Evolutionary conservation across 306 rosid species (phyloP), one percentile per base, ranked within the genome.

Genomic region (Vachellia collinsii): DNA sequence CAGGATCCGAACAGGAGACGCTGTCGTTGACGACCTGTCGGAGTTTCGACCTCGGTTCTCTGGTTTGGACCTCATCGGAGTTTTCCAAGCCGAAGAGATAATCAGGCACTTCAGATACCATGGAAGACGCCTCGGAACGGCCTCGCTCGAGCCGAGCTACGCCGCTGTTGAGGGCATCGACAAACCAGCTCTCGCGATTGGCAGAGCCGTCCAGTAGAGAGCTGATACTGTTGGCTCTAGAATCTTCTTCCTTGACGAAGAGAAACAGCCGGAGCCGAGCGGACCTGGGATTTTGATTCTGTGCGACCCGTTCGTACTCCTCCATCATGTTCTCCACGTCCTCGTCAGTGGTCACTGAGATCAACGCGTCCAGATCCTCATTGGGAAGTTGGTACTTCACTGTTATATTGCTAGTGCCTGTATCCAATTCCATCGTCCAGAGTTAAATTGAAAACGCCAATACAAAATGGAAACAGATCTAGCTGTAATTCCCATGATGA

Each of bases 281-380:
- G 34, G 89, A 83, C 20, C 91, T 87, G 0, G 97, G 88, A 88
- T 89, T 92, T 11, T 90, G 97, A 67, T 86, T 96, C 77, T 76
- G 94, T 79, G 88, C 70, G 4, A 90, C 22, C 65, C 99, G 92
- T 79, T 93, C 99, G 80, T 88, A 93, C 83, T 96, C 99, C 25
- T 96, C 99, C 80, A 96, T 89, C 99, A 96, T 96, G 88, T 96
- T 96, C 79, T 96, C 99, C 25, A 96, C 98, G 71, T 96, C 99
- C 44, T 96, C 99, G 44, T 96, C 99, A 12, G 97, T 89, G 13
- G 94, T 79, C 1, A 96, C 97, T 0, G 99, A 89, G 73, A 96
- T 96, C 87, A 96, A 81, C 9, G 99, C 93, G 85, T 96, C 99
- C 0, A 96, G 89, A 47, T 96, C 99, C 86, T 96, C 99, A 75